Percentiles rank a stretch among this genome's conserved stretches.
Conservation (phyloP, 2,329 filamentous ascomycete genomes). For the Epichloe gansuensis region DNA sequence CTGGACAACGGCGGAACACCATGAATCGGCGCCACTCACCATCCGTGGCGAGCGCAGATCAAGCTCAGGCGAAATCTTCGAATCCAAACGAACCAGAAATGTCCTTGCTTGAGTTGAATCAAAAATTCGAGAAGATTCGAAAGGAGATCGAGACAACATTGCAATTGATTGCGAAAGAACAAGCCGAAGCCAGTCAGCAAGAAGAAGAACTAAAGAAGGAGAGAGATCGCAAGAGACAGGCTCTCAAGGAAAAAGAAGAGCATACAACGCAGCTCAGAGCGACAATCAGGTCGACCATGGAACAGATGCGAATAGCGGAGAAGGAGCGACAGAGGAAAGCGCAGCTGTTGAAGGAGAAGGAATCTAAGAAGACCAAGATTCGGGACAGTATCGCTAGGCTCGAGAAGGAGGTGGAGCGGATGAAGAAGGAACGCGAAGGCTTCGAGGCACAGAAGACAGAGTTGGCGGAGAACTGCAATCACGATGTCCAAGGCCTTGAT, state of each 20-base stretch:
- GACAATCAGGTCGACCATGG: conserved; percentile 66
- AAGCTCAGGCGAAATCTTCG: conserved; percentile 31
- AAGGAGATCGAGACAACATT: conserved; percentile 73
- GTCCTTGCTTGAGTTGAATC: conserved; percentile 65
- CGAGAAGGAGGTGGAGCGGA: conserved; percentile 47
- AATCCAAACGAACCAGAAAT: conserved; percentile 44
- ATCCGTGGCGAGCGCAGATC: conserved; percentile 46
- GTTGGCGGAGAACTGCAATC: conserved; percentile 37
- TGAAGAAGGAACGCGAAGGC: conserved; percentile 41
- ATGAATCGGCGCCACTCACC: conserved; percentile 67
- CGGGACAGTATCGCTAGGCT: conserved; percentile 58
- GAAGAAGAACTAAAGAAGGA: conserved; percentile 61
- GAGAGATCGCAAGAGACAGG: conserved; percentile 63
- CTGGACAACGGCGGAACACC: conserved; percentile 35
- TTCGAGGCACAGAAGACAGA: conserved; percentile 42
- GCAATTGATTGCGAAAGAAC: conserved; percentile 56
- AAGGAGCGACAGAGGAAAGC: conserved; percentile 70
- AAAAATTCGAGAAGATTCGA: conserved; percentile 65
- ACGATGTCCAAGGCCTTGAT: conserved; percentile 38
- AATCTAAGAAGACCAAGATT: conserved; percentile 54
- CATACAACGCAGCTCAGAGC: conserved; percentile 73
- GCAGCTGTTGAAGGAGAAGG: conserved; percentile 53
- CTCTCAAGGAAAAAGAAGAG: conserved; percentile 81
- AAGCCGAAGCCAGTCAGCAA: conserved; percentile 54
- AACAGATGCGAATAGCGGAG: conserved; percentile 68